Conservation (phyloP, 257 asterid species). For the Nicotiana benthamiana region DNA sequence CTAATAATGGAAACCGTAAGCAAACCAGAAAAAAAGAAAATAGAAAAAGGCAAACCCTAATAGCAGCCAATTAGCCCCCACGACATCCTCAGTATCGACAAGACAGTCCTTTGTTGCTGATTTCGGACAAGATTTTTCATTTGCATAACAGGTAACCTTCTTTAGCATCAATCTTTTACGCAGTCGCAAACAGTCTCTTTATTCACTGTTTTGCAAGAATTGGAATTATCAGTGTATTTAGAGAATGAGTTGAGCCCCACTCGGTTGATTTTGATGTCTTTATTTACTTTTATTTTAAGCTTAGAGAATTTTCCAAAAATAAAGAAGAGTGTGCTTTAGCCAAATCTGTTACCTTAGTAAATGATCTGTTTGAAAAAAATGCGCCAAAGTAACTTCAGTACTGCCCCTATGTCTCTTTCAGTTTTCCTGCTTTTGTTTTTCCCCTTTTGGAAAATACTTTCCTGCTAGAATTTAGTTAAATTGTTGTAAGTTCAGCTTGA, state of each 20-base stretch:
- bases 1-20: too few relatives aligned
- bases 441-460: too few relatives aligned
- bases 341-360: not conserved
- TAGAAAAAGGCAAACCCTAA: not conserved
- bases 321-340: too few relatives aligned
- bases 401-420: not conserved
- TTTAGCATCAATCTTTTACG: not conserved
- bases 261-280: not conserved
- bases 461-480: not conserved
- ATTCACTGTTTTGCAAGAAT: not conserved
- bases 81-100: not conserved
- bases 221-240: too few relatives aligned
- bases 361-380: not conserved
- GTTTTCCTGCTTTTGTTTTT: not conserved
- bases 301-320: too few relatives aligned
- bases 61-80: not conserved
- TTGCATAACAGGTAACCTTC: not conserved
- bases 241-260: too few relatives aligned
- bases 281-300: not conserved
- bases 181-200: not conserved
- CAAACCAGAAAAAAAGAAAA: not conserved
- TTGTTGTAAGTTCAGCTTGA: not conserved
- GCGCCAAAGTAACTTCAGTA: not conserved
- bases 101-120: not conserved
- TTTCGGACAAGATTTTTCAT: not conserved